Evolutionary conservation across 2,329 filamentous ascomycete species (phyloP).

Genomic region (Colletotrichum paranaense): DNA sequence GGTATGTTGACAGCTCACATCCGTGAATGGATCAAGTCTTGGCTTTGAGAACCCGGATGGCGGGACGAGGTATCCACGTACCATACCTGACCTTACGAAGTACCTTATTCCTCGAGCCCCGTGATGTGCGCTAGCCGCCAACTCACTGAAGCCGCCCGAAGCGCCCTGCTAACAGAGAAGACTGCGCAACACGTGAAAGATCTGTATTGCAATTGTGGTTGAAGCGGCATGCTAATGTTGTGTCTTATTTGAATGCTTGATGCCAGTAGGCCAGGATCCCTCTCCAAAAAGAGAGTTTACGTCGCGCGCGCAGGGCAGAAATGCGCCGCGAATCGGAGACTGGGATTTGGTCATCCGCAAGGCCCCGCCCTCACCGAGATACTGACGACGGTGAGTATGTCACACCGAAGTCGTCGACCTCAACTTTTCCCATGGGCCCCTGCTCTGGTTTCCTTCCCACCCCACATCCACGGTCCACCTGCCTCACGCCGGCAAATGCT

Average conservation of each 20-base stretch:
- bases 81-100: neutral
- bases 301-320: neutral
- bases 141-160: conserved; percentile 88
- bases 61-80: conserved; percentile 15
- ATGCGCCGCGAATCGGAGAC: conserved; percentile 15
- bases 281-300: conserved; percentile 8
- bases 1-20: conserved; percentile 23
- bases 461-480: conserved; percentile 1
- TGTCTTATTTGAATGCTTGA: conserved; percentile 8
- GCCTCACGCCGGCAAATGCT: conserved; percentile 28
- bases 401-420: conserved; percentile 16
- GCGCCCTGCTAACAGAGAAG: conserved; percentile 62
- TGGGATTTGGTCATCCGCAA: conserved; percentile 21
- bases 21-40: conserved; percentile 1
- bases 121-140: conserved; percentile 46
- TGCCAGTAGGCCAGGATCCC: neutral
- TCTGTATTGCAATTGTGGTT: neutral
- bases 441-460: neutral
- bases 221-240: neutral
- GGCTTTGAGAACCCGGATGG: conserved; percentile 34
- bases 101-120: neutral
- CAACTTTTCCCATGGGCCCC: neutral
- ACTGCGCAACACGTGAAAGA: conserved; percentile 17
- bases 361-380: neutral
- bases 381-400: neutral